These are phyloP conservation scores for Cladosporium sp. DNA, from an alignment of 2,329 filamentous ascomycete species.

Conservation along the genomic window DNA sequence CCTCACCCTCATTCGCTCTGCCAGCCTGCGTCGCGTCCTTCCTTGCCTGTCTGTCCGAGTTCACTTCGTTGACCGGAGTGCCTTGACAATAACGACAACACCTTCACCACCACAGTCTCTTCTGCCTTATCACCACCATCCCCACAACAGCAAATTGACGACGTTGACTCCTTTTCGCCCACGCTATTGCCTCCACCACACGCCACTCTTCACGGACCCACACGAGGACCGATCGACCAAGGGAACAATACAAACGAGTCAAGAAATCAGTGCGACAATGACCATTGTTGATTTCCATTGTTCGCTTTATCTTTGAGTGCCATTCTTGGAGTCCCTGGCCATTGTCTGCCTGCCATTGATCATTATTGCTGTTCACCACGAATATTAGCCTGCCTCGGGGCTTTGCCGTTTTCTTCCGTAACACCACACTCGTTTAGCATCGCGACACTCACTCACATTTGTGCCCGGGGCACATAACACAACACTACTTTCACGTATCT, in stretches of 20 bases:
- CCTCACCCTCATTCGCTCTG: background rate
- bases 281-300: conserved; percentile 2
- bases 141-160: background rate
- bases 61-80: too few species aligned
- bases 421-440: background rate
- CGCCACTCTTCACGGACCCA: background rate
- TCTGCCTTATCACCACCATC: background rate
- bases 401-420: background rate
- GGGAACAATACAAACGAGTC: background rate
- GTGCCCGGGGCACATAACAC: conserved; percentile 10
- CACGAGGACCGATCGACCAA: too few species aligned
- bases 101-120: background rate
- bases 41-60: background rate
- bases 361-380: too few species aligned
- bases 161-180: background rate
- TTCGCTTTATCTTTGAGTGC: conserved; percentile 7
- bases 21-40: background rate
- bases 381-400: too few species aligned
- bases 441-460: conserved; percentile 3
- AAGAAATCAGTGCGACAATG: conserved; percentile 7
- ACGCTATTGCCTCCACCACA: background rate
- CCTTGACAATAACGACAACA: background rate
- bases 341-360: conserved; percentile 5
- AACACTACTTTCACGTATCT: background rate
- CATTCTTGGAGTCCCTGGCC: background rate